phyloP scores from a whole-genome alignment of 495 filamentous ascomycete genomes.

The Halenospora varia region DNA sequence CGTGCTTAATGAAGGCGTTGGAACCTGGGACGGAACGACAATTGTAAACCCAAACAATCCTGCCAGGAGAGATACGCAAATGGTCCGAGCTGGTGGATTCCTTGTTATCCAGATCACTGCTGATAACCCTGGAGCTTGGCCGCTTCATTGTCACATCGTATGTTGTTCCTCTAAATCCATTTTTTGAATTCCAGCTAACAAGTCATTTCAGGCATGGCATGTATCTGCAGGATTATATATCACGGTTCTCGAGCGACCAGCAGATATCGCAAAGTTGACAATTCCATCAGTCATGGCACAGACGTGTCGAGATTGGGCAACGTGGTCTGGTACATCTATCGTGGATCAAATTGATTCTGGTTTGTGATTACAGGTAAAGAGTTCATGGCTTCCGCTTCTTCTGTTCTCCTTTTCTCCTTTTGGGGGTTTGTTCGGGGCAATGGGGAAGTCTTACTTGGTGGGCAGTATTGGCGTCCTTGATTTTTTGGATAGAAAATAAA shows the following conservation, averaged over 20 bases:
- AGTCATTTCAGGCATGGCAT: conserved; percentile 39
- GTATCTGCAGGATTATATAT: conserved; percentile 49
- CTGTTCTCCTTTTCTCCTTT: too few species aligned
- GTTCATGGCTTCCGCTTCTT: too few species aligned
- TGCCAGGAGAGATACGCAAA: conserved; percentile 53
- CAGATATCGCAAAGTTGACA: conserved; percentile 30
- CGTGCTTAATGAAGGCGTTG: conserved; percentile 41
- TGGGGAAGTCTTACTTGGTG: too few species aligned
- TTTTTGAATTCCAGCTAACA: background rate
- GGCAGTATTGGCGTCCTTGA: too few species aligned
- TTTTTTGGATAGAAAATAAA: too few species aligned
- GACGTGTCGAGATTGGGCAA: conserved; percentile 47
- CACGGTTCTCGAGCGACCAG: conserved; percentile 41
- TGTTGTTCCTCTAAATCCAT: background rate
- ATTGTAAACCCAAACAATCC: conserved; percentile 44
- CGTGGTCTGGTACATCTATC: conserved; percentile 37
- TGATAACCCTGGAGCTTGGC: conserved; percentile 55
- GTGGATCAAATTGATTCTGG: conserved; percentile 56
- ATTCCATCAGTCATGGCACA: conserved; percentile 36
- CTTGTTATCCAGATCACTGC: conserved; percentile 49
- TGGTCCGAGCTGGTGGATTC: conserved; percentile 39
- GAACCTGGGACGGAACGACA: conserved; percentile 26
- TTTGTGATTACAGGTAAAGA: too few species aligned
- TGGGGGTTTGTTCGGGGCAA: too few species aligned
- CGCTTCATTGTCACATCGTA: conserved; percentile 53